phyloP scores from a whole-genome alignment of 257 asterid species.

The Nicotiana sylvestris region DNA sequence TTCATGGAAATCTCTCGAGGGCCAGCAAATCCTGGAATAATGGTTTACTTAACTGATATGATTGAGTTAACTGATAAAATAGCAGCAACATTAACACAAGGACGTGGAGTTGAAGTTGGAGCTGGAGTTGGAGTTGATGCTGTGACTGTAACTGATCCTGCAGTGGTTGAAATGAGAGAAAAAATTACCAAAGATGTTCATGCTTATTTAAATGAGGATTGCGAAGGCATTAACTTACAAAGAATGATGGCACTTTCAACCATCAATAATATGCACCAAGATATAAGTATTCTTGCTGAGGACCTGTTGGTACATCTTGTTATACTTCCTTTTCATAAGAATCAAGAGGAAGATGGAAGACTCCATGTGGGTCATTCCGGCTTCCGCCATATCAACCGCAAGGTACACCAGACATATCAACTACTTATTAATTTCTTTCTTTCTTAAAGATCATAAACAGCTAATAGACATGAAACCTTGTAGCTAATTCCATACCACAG shows the following conservation, averaged over 20 bases:
- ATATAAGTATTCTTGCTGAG: constrained; percentile 73
- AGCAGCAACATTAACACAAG: constrained; percentile 61
- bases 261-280: constrained; percentile 67
- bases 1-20: constrained; percentile 74
- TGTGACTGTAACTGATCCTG: constrained; percentile 61
- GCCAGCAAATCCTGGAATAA: constrained; percentile 57
- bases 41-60: constrained; percentile 71
- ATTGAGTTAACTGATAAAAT: constrained; percentile 66
- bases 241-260: constrained; percentile 82
- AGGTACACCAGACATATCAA: constrained; percentile 33
- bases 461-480: no score
- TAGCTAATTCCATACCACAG: no score
- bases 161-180: constrained; percentile 57
- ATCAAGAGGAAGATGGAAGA: constrained; percentile 62
- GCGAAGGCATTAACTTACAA: constrained; percentile 47
- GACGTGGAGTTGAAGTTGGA: constrained; percentile 30
- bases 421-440: background rate
- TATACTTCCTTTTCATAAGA: constrained; percentile 81
- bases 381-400: constrained; percentile 76
- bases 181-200: constrained; percentile 37
- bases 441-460: no score
- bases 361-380: constrained; percentile 61
- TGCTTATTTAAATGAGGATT: constrained; percentile 35
- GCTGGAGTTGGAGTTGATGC: constrained; percentile 28
- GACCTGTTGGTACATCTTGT: constrained; percentile 61